phyloP scores from a whole-genome alignment of 345 rosid genomes.

The Eucalyptus regnans region DNA sequence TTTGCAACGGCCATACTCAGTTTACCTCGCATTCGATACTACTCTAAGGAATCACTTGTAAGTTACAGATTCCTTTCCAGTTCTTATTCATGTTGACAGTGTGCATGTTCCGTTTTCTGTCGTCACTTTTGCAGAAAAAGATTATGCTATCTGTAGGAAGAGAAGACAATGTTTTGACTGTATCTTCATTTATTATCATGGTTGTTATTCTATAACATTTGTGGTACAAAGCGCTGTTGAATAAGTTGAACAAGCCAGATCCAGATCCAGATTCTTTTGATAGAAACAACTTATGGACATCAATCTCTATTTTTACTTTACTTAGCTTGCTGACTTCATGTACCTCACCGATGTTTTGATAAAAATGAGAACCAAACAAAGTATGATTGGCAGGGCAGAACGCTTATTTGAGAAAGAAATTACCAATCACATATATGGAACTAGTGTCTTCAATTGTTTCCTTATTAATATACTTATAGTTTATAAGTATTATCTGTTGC shows the following conservation, averaged over 20 bases:
- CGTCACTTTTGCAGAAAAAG: not conserved
- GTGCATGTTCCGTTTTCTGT: not conserved
- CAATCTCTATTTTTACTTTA: not conserved
- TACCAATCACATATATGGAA: not conserved
- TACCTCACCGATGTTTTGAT: not conserved
- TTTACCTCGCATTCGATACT: constrained; percentile 79
- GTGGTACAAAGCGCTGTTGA: not conserved
- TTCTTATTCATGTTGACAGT: not conserved
- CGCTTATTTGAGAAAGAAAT: not conserved
- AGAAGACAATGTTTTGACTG: not conserved
- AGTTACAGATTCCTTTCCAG: not conserved
- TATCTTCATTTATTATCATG: not conserved
- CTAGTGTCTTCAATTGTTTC: not conserved
- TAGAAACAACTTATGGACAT: not conserved
- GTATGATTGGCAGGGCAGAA: not conserved
- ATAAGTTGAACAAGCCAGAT: not conserved
- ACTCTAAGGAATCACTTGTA: constrained; percentile 87
- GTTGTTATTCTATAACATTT: not conserved
- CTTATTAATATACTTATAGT: not conserved
- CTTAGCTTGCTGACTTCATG: not conserved
- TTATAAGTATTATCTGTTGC: not conserved
- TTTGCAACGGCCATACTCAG: constrained; percentile 54
- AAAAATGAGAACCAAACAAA: not conserved
- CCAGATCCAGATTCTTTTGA: not conserved
- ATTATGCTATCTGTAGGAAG: not conserved